Evolutionary conservation across 176 grass and related monocot genomes (phyloP), one percentile per base, ranked within the genome.

Genomic region (Oryza glumipatula): DNA sequence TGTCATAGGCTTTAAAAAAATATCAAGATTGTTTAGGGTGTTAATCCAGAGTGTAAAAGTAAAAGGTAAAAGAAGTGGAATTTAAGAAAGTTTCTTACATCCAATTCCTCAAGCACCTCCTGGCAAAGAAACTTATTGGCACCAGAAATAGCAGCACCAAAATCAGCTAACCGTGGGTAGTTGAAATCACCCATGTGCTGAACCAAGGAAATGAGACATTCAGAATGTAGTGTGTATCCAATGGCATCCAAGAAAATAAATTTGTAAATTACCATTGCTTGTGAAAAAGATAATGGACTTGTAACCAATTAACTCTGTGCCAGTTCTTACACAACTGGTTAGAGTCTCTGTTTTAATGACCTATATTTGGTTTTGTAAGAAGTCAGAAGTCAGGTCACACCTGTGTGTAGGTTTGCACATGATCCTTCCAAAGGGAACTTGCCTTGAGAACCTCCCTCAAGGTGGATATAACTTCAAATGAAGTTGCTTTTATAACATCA

Each of bases 401-500:
- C 89, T 98, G 93, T 70, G 90, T 92, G 85, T 98, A 96, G 43
- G 91, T 92, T 86, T 98, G 96, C 73, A 98, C 89, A 81, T 96
- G 96, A 75, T 98, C 96, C 82, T 90, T 98, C 96, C 96, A 98
- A 92, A 95, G 89, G 67, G 91, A 76, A 87, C 91, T 98, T 82
- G 89, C 81, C 81, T 81, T 96, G 66, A 95, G 89, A 82, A 98
- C 93, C 82, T 96, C 96, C 91, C 96, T 90, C 77, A 98, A 90
- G 78, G 96, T 98, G 81, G 96, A 92, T 94, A 96, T 98, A 83
- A 98, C 96, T 94, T 98, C 96, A 83, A 96, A 98, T 77, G 93
- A 94, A n/a, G 93, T 98, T 61, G 96, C 96, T 88, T 96, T 92
- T 70, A 98, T 89, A 73, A 94, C 75, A 88, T 98, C 93, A 77